These are phyloP conservation scores for Metarhizium robertsii DNA, from an alignment of 2,329 filamentous ascomycete genomes.

Conservation along the genomic window DNA sequence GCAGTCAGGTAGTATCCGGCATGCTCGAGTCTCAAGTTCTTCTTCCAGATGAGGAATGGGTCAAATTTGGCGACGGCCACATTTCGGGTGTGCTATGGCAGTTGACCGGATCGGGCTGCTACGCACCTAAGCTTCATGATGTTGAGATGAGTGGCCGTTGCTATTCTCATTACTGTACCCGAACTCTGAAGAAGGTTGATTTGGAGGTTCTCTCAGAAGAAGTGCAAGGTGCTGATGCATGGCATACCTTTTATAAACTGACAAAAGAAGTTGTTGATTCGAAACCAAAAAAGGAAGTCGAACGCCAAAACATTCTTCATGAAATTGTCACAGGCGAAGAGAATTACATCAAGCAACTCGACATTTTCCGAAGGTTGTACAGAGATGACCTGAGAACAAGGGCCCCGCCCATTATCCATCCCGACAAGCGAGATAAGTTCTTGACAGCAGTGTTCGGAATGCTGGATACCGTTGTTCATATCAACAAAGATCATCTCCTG, in stretches of 20 bases:
- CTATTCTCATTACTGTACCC: slow-evolving; percentile 88
- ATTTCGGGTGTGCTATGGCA: slow-evolving; percentile 91
- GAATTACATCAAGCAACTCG: slow-evolving; percentile 78
- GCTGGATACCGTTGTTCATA: slow-evolving; percentile 76
- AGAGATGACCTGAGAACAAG: slow-evolving; percentile 66
- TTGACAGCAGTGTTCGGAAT: slow-evolving; percentile 82
- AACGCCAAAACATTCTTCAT: slow-evolving; percentile 88
- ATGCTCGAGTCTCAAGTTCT: slow-evolving; percentile 76
- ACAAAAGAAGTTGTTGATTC: slow-evolving; percentile 65
- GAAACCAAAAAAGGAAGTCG: slow-evolving; percentile 75
- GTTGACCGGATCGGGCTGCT: slow-evolving; percentile 83
- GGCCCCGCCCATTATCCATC: slow-evolving; percentile 72
- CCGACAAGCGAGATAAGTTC: slow-evolving; percentile 71
- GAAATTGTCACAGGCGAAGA: slow-evolving; percentile 94
- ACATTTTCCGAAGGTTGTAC: slow-evolving; percentile 78
- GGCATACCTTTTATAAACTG: slow-evolving; percentile 81
- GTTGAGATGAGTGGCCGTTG: slow-evolving; percentile 63
- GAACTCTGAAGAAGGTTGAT: slow-evolving; percentile 91
- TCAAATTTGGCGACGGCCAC: slow-evolving; percentile 74
- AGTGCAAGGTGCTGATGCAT: slow-evolving; percentile 62
- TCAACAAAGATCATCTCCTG: slow-evolving; percentile 87
- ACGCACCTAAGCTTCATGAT: slow-evolving; percentile 75
- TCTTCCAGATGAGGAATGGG: slow-evolving; percentile 90
- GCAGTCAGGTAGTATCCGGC: slow-evolving; percentile 63
- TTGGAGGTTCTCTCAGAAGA: slow-evolving; percentile 64